Evolutionary conservation across 2,329 filamentous ascomycete species (phyloP), one percentile per base, ranked within the genome.

Genomic region (Pseudogymnoascus sp.): DNA sequence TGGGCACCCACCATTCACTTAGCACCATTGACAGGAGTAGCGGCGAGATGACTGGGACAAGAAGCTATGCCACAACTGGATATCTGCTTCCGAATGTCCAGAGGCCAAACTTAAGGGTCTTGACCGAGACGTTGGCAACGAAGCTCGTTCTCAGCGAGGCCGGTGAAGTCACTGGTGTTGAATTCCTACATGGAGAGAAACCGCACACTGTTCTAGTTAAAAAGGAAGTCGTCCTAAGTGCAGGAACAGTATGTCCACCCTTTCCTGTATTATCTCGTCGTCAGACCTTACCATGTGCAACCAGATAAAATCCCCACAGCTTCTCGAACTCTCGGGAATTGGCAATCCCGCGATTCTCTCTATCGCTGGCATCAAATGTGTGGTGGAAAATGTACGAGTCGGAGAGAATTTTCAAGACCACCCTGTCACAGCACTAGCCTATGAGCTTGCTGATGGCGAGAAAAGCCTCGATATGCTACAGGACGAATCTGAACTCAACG

Each of bases 101-200:
- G 1, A 59, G 68, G 18, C 43, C 60, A 6, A 96, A 96, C 76
- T 74, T 96, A 71, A 92, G 88, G 38, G 80, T 96, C 62, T 78
- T 95, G 61, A 94, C 90, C 70, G 86, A 94, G 70, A 87, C 90
- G 12, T 91, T 89, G 83, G 91, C 94, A 63, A 88, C 84, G 71
- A 88, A 86, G 72, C 76, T 96, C 70, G 86, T 91, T 67, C 28
- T 67, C 2, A 37, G 54, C 7, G 14, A 20, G 4, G 35, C 16
- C 7, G 58, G 58, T 4, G 16, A 34, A n/a, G 62, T 60, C 3
- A 63, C 65, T 28, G 67, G 66, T 7, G 67, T 70, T n/a, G 65
- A 71, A 59, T 60, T 70, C 8, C 39, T 57, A 16, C 37, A 47
- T 6, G 58, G 63, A 25, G 63, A 62, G 1, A 62, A 61, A n/a